Percentiles rank a stretch among this genome's conserved stretches.
phyloP scores from a whole-genome alignment of 345 rosid species.

The Brassica rapa region DNA sequence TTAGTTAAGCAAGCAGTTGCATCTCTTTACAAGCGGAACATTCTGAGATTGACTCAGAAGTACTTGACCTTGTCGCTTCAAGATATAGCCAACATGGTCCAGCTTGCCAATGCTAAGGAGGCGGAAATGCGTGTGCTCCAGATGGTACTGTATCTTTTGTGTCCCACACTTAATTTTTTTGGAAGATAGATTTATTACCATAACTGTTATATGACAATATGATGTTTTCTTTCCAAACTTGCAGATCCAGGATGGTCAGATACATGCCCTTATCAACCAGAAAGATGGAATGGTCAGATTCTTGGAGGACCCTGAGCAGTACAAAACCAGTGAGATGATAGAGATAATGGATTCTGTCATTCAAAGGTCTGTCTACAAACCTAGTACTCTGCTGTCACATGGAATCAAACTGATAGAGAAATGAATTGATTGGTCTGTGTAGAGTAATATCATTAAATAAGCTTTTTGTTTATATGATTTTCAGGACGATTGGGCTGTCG shows the following conservation, averaged over 20 bases:
- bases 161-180: constrained; percentile 8
- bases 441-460: constrained; percentile 3
- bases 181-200: constrained; percentile 6
- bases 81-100: constrained; percentile 88
- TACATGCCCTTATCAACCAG: constrained; percentile 95
- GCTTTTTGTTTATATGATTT: constrained; percentile 14
- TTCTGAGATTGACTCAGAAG: constrained; percentile 91
- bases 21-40: constrained; percentile 92
- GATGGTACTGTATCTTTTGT: constrained; percentile 57
- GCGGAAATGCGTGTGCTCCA: constrained; percentile 99
- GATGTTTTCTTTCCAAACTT: constrained; percentile 8
- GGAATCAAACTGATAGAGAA: constrained; percentile 2
- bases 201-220: not conserved
- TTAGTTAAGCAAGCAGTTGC: constrained; percentile 88
- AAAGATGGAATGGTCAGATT: constrained; percentile 99
- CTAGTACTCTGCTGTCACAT: not conserved
- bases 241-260: constrained; percentile 96
- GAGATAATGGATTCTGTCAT: constrained; percentile 80
- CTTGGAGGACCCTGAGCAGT: constrained; percentile 96
- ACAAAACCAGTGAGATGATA: constrained; percentile 86
- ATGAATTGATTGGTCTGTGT: not conserved
- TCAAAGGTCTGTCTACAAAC: constrained; percentile 58
- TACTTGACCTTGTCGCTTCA: constrained; percentile 95
- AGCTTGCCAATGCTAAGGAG: constrained; percentile 74
- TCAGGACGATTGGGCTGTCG: constrained; percentile 81